These are phyloP conservation scores for Globisporangium apiculatum DNA, from an alignment of 352 stramenopile species.

Conservation along the genomic window DNA sequence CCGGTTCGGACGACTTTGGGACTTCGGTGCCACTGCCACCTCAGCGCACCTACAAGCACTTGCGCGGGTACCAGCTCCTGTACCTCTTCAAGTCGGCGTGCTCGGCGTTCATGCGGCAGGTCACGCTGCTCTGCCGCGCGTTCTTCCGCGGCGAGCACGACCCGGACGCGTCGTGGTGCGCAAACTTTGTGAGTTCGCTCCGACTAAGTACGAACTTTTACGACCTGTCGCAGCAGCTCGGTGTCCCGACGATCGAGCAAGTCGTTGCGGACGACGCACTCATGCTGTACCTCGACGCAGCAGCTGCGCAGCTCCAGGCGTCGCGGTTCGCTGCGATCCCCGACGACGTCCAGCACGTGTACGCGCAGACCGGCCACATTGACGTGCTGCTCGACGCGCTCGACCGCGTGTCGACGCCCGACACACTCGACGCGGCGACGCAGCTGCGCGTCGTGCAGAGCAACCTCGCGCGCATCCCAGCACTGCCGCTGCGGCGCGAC, in stretches of 20 bases:
- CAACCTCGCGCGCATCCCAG: constrained; percentile 45
- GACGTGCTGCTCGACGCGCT: constrained; percentile 37
- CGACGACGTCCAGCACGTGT: constrained; percentile 37
- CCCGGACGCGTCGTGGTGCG: constrained; percentile 63
- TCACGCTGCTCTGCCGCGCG: constrained; percentile 64
- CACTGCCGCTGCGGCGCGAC: constrained; percentile 43
- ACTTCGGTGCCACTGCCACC: too few species aligned
- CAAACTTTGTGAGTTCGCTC: constrained; percentile 74
- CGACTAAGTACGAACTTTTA: constrained; percentile 69
- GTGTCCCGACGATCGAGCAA: constrained; percentile 49
- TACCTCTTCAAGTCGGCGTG: constrained; percentile 73
- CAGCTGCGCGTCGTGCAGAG: constrained; percentile 24
- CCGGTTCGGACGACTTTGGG: constrained; percentile 2
- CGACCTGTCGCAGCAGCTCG: constrained; percentile 70
- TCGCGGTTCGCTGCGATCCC: constrained; percentile 40
- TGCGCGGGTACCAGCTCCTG: constrained; percentile 46
- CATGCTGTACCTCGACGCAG: constrained; percentile 45
- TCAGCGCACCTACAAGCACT: constrained; percentile 16
- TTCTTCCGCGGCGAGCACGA: constrained; percentile 77
- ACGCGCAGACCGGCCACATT: constrained; percentile 46
- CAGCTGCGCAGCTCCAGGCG: constrained; percentile 39
- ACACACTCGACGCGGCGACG: constrained; percentile 4
- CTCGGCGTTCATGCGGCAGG: constrained; percentile 67
- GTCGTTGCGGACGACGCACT: constrained; percentile 41
- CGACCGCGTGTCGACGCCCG: constrained; percentile 14